phyloP scores from a whole-genome alignment of 495 filamentous ascomycete genomes.

The Neurospora sp. region DNA sequence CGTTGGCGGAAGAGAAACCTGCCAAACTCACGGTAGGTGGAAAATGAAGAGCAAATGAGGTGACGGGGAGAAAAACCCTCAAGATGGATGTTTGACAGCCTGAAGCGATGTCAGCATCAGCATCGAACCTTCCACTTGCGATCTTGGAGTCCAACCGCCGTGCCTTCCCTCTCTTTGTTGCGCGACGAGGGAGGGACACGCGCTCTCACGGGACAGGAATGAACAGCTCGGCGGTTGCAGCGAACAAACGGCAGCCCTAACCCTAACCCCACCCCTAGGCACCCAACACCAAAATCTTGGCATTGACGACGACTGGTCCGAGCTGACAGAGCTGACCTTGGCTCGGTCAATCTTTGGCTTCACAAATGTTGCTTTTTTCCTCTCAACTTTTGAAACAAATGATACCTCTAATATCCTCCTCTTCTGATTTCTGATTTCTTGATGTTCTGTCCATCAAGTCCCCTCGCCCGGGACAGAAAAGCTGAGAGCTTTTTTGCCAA shows the following conservation, averaged over 20 bases:
- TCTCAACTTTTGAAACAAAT: background rate
- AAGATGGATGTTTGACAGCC: background rate
- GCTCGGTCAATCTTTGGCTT: background rate
- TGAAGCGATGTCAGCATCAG: background rate
- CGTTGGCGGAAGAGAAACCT: background rate
- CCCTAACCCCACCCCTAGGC: slow-evolving; percentile 5
- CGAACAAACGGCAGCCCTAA: background rate
- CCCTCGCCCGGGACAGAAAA: no score
- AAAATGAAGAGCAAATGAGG: background rate
- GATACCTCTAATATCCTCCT: background rate
- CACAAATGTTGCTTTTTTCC: background rate
- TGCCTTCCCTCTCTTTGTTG: background rate
- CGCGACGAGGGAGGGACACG: background rate
- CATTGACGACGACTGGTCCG: background rate
- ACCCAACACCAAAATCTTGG: background rate
- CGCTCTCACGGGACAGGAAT: slow-evolving; percentile 3
- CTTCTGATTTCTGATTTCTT: background rate
- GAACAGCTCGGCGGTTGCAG: background rate
- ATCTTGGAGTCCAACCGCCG: background rate
- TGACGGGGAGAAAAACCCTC: background rate
- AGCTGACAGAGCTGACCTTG: background rate
- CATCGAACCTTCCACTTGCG: background rate
- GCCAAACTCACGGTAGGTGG: no score
- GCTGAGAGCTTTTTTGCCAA: no score
- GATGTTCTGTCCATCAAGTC: background rate